phyloP scores from a whole-genome alignment of 306 rosid genomes.

The Astragalus membranaceus region DNA sequence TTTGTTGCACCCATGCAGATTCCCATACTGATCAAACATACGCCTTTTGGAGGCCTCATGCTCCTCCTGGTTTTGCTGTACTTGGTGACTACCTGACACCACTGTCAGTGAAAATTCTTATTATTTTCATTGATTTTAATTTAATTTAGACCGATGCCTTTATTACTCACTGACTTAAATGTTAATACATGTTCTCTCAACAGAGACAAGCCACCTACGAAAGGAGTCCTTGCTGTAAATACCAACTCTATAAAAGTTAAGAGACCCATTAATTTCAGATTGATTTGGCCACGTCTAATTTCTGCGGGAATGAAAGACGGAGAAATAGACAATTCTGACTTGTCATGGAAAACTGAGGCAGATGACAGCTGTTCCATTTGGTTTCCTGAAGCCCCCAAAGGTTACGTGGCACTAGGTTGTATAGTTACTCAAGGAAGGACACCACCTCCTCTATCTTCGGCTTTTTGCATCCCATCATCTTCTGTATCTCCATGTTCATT shows the following conservation, averaged over 20 bases:
- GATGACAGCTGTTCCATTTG: slow-evolving; percentile 63
- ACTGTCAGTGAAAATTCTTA: slow-evolving; percentile 50
- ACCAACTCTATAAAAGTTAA: slow-evolving; percentile 61
- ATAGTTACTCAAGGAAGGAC: slow-evolving; percentile 61
- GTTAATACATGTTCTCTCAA: slow-evolving; percentile 26
- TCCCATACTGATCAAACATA: slow-evolving; percentile 58
- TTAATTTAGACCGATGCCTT: slow-evolving; percentile 8
- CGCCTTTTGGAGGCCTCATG: slow-evolving; percentile 91
- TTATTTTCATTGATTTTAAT: background rate
- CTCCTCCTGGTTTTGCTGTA: slow-evolving; percentile 92
- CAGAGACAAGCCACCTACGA: slow-evolving; percentile 96
- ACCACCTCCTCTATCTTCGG: slow-evolving; percentile 74
- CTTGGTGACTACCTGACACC: slow-evolving; percentile 95
- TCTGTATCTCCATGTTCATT: slow-evolving; percentile 69
- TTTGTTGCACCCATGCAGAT: slow-evolving; percentile 49
- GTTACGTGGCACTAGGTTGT: slow-evolving; percentile 91
- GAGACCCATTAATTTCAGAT: slow-evolving; percentile 68
- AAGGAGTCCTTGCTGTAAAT: slow-evolving; percentile 88
- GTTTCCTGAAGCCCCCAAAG: slow-evolving; percentile 94
- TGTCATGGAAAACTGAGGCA: slow-evolving; percentile 21
- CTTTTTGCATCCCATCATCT: slow-evolving; percentile 66
- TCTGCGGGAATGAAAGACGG: slow-evolving; percentile 30
- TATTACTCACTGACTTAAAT: background rate
- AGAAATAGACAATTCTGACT: slow-evolving; percentile 27
- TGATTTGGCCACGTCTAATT: slow-evolving; percentile 73